phyloP scores from a whole-genome alignment of 495 filamentous ascomycete species.

The Penicillium diatomitis region DNA sequence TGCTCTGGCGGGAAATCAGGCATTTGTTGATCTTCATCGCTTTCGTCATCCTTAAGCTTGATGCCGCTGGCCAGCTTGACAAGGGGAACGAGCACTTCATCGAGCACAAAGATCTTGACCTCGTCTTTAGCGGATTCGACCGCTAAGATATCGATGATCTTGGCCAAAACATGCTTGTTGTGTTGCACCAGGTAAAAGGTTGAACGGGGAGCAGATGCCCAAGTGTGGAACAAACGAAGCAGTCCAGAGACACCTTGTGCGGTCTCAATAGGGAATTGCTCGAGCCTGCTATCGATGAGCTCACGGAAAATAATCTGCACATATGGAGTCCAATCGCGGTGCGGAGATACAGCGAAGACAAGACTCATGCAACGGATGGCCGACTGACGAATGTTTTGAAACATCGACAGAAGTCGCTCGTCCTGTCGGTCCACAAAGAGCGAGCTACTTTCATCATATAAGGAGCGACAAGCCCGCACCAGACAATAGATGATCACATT shows the following conservation, averaged over 20 bases:
- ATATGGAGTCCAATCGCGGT: slow-evolving; percentile 63
- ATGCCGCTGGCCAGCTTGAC: slow-evolving; percentile 44
- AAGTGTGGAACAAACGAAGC: slow-evolving; percentile 70
- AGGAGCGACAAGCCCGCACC: slow-evolving; percentile 54
- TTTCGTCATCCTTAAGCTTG: slow-evolving; percentile 16
- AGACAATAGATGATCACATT: slow-evolving; percentile 73
- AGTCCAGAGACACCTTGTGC: slow-evolving; percentile 80
- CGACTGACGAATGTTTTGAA: slow-evolving; percentile 61
- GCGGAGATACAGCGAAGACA: slow-evolving; percentile 59
- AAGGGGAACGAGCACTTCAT: slow-evolving; percentile 56
- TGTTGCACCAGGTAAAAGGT: slow-evolving; percentile 58
- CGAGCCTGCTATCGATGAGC: slow-evolving; percentile 63
- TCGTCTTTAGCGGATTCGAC: slow-evolving; percentile 75
- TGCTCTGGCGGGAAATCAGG: slow-evolving; percentile 36
- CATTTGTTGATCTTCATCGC: slow-evolving; percentile 39
- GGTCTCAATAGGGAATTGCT: slow-evolving; percentile 76
- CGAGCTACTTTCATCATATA: slow-evolving; percentile 29
- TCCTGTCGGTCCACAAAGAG: slow-evolving; percentile 34
- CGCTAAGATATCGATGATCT: slow-evolving; percentile 61
- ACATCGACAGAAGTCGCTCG: slow-evolving; percentile 43
- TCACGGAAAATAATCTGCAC: slow-evolving; percentile 60
- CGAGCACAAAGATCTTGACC: slow-evolving; percentile 74
- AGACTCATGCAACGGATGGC: slow-evolving; percentile 71
- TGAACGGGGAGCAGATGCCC: slow-evolving; percentile 58
- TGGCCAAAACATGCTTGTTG: slow-evolving; percentile 54